These are phyloP conservation scores for Bipolaris gigantea DNA, from an alignment of 2,329 filamentous ascomycete species.

Conservation along the genomic window DNA sequence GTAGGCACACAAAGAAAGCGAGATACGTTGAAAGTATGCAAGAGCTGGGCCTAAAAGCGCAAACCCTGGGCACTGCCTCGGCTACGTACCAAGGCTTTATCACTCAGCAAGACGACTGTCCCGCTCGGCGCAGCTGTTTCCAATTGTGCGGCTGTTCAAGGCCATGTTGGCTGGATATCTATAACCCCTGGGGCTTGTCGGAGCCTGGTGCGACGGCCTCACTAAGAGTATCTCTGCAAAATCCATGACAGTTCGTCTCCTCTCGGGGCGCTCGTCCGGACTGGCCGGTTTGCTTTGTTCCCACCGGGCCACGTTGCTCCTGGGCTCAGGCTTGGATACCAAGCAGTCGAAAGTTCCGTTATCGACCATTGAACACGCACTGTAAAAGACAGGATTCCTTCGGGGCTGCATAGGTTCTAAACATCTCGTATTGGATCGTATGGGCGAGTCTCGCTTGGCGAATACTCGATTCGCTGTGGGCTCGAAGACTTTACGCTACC, in stretches of 20 bases:
- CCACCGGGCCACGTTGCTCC: conserved; percentile 14
- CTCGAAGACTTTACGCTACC: conserved; percentile 34
- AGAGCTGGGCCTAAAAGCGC: conserved; percentile 11
- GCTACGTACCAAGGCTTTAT: conserved; percentile 29
- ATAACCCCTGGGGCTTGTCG: conserved; percentile 6
- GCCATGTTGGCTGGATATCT: conserved; percentile 14
- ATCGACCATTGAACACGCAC: conserved; percentile 16
- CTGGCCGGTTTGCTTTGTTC: conserved; percentile 8
- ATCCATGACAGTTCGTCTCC: conserved; percentile 6
- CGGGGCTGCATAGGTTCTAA: conserved; percentile 20
- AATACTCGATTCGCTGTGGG: conserved; percentile 36
- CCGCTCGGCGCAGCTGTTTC: conserved; percentile 20
- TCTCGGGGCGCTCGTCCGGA: conserved; percentile 6
- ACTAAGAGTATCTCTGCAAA: conserved; percentile 6
- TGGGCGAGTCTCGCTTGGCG: conserved; percentile 39
- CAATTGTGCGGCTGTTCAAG: conserved; percentile 12
- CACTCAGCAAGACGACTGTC: conserved; percentile 16
- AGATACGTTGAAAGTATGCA: conserved; percentile 14
- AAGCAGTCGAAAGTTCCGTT: conserved; percentile 16
- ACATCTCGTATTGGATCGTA: conserved; percentile 45
- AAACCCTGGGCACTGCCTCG: conserved; percentile 13
- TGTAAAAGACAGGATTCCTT: conserved; percentile 25
- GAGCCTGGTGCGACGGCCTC: conserved; percentile 6
- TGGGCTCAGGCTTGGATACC: conserved; percentile 24
- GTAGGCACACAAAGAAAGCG: conserved; percentile 9